phyloP scores from a whole-genome alignment of 2,329 filamentous ascomycete species.

The Lachnellula hyalina region DNA sequence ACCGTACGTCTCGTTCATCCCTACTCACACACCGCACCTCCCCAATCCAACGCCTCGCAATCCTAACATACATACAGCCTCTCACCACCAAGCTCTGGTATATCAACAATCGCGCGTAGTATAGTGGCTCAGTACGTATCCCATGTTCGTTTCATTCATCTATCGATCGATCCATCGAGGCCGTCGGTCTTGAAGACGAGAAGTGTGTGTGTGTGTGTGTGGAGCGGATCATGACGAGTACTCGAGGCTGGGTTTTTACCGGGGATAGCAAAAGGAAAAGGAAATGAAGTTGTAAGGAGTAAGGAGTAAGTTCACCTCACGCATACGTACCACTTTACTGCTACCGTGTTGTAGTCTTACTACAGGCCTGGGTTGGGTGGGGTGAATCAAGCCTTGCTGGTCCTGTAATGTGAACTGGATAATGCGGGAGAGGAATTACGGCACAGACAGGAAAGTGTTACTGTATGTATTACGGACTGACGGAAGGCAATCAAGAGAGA shows the following conservation, averaged over 20 bases:
- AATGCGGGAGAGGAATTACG: too few species aligned
- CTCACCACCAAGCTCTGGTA: background rate
- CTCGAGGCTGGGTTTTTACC: background rate
- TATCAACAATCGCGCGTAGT: conserved; percentile 2
- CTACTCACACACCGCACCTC: background rate
- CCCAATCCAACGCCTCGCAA: background rate
- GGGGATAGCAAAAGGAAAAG: background rate
- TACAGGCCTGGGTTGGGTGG: too few species aligned
- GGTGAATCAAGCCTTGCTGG: too few species aligned
- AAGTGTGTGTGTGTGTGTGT: background rate
- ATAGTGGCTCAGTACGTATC: background rate
- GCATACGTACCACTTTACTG: too few species aligned
- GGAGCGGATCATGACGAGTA: background rate
- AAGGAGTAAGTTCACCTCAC: background rate
- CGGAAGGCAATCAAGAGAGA: too few species aligned
- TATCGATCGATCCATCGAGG: background rate
- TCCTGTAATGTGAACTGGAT: too few species aligned
- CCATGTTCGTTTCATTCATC: background rate
- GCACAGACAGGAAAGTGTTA: too few species aligned
- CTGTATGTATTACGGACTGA: too few species aligned
- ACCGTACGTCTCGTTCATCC: background rate
- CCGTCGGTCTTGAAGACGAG: background rate
- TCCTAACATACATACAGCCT: background rate
- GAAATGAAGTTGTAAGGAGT: background rate
- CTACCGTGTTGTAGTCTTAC: too few species aligned